Base-by-base conservation (phyloP, 2,329 filamentous ascomycete species). In the Cytospora piceicola region DNA sequence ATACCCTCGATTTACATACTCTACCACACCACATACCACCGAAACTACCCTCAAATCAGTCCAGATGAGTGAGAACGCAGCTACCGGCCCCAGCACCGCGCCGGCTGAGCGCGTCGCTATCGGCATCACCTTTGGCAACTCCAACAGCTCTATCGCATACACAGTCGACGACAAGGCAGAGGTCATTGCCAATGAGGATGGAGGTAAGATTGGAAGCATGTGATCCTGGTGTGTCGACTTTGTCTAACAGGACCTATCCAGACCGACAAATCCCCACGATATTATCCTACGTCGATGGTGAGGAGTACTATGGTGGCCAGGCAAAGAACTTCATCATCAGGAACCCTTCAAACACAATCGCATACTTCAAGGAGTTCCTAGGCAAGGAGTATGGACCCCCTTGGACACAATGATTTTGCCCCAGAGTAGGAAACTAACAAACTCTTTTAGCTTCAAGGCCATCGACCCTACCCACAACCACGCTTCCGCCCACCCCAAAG, bases 131-230 rank as follows among this genome's bases (percentile, higher is more conserved):
- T 97, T 98, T 84, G 95, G 95, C 81, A 99, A 98, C 84, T 94
- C 93, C 69, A 96, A 97, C 88, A 96, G 93, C 82, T 97, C 93
- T 68, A 97, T 99, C 81, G 94, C 94, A 73, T 93, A 89, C 77
- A 96, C 94, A 56, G 87, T 90, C 69, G 94, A 98, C 75, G 94
- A 96, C 80, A 96, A 96, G 84, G 90, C 93, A 70, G 93, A 97
- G 78, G 94, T 99, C 70, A 98, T 99, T 81, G 95, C 95, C 75
- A 98, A 99, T 81, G 95, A 98, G 83, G 95, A 98, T 76, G 95
- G 95, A 84, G 92, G 92, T 93, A 77, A 75, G 88, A 22, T 49
- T 80, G 30, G n/a, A 61, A 30, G 54, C 55, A 11, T 22, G 27
- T 30, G 49, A 53, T 34, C 8, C 51, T 12, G 1, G 7, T 49